phyloP scores from a whole-genome alignment of 371 early-diverging fungal species.

The Syncephalastrum racemosum region DNA sequence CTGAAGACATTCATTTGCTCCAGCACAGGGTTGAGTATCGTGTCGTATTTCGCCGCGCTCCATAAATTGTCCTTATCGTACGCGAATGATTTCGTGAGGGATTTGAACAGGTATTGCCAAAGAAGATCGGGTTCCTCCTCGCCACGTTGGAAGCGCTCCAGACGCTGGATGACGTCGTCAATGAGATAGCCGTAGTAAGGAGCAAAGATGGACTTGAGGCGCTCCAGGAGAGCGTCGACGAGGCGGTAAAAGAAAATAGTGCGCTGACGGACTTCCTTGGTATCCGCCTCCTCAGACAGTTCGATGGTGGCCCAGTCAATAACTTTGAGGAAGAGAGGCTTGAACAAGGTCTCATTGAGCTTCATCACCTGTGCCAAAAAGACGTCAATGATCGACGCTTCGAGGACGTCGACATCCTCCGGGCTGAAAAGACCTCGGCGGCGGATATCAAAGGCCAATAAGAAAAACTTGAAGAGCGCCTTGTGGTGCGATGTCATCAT shows the following conservation, averaged over 20 bases:
- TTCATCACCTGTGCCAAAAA: conserved; percentile 85
- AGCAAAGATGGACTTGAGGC: conserved; percentile 82
- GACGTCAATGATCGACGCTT: conserved; percentile 66
- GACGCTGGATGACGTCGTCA: conserved; percentile 64
- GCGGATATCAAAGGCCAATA: conserved; percentile 72
- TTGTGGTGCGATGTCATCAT: conserved; percentile 71
- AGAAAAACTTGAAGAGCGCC: conserved; percentile 79
- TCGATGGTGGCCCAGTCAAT: conserved; percentile 88
- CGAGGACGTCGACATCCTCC: conserved; percentile 55
- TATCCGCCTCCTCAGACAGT: conserved; percentile 31
- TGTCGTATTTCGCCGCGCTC: conserved; percentile 73
- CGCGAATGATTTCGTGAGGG: conserved; percentile 71
- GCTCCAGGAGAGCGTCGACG: conserved; percentile 67
- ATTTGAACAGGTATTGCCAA: conserved; percentile 60
- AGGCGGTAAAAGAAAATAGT: conserved; percentile 79
- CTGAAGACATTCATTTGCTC: conserved; percentile 71
- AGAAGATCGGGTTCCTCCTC: conserved; percentile 45
- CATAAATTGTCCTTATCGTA: conserved; percentile 72
- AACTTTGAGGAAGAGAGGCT: conserved; percentile 86
- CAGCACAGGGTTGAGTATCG: conserved; percentile 67
- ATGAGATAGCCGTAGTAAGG: conserved; percentile 84
- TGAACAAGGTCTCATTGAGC: conserved; percentile 92
- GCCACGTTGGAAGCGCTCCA: conserved; percentile 52
- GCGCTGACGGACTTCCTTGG: conserved; percentile 55
- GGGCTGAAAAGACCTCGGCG: conserved; percentile 39